phyloP scores from a whole-genome alignment of 805 yeast genomes.

The Cyberlindnera mrakii region DNA sequence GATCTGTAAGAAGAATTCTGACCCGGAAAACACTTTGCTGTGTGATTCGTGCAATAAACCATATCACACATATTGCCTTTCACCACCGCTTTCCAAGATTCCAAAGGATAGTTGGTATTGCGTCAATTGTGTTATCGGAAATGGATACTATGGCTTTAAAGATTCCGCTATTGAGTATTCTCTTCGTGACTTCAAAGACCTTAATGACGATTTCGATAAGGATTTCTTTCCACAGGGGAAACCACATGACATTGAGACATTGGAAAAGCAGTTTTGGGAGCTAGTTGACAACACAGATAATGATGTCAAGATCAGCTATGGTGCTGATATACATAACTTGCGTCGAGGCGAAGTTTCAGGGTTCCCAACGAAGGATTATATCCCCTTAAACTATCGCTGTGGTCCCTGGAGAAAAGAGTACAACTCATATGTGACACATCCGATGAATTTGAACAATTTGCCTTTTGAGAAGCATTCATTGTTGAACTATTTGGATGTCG shows the following conservation, averaged over 20 bases:
- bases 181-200: constrained; percentile 51
- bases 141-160: constrained; percentile 85
- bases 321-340: constrained; percentile 76
- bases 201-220: constrained; percentile 45
- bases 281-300: constrained; percentile 34
- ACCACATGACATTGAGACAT: constrained; percentile 31
- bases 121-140: constrained; percentile 76
- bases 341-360: constrained; percentile 66
- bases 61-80: constrained; percentile 65
- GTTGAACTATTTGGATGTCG: constrained; percentile 55
- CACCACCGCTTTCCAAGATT: constrained; percentile 43
- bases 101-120: constrained; percentile 76
- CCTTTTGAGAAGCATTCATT: constrained; percentile 69
- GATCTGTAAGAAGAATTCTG: constrained; percentile 41
- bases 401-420: constrained; percentile 16
- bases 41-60: constrained; percentile 74
- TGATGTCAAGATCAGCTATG: constrained; percentile 66
- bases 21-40: constrained; percentile 42
- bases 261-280: constrained; percentile 71
- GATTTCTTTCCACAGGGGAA: constrained; percentile 29
- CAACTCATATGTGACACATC: constrained; percentile 44
- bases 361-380: constrained; percentile 49
- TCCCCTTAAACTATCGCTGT: constrained; percentile 17
- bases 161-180: constrained; percentile 53
- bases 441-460: constrained; percentile 70